Percentiles rank a stretch among this genome's conserved stretches.
Evolutionary conservation across 1,284 basidiomycete genomes (phyloP).

Genomic region (Porogramme epimiltina): DNA sequence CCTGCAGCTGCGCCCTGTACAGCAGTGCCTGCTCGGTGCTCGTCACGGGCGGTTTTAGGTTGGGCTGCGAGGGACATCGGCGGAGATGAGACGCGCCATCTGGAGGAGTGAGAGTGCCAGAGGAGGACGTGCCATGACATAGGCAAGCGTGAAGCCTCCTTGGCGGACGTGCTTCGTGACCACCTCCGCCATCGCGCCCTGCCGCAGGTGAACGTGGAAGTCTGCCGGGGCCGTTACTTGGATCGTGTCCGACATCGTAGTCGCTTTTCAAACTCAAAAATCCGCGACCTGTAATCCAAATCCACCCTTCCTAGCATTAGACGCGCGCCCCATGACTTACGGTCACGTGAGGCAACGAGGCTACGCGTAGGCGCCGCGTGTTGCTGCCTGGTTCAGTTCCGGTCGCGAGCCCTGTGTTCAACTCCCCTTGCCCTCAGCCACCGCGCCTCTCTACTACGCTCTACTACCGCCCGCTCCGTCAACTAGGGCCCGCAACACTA

Average conservation of each 20-base stretch:
- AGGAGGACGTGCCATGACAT: slow-evolving; percentile 83
- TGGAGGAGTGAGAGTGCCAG: slow-evolving; percentile 4
- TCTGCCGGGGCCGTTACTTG: slow-evolving; percentile 79
- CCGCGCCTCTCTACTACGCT: neutral
- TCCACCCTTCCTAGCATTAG: no score
- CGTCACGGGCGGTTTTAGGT: slow-evolving; percentile 91
- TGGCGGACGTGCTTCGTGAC: slow-evolving; percentile 89
- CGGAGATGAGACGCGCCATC: slow-evolving; percentile 10
- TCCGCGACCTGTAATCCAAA: no score
- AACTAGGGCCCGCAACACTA: slow-evolving; percentile 14
- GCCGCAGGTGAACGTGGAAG: slow-evolving; percentile 97
- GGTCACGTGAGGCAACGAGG: slow-evolving; percentile 21
- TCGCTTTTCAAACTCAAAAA: neutral
- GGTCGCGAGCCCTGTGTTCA: slow-evolving; percentile 11
- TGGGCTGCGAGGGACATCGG: slow-evolving; percentile 64
- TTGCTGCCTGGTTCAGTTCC: slow-evolving; percentile 19
- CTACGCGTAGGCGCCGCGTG: slow-evolving; percentile 23
- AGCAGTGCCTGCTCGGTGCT: slow-evolving; percentile 80
- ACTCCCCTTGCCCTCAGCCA: slow-evolving; percentile 12
- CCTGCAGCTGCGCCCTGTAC: slow-evolving; percentile 79
- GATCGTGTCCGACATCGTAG: slow-evolving; percentile 39
- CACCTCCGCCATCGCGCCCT: slow-evolving; percentile 80
- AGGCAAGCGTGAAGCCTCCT: slow-evolving; percentile 91
- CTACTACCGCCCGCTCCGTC: slow-evolving; percentile 7
- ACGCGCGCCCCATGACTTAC: slow-evolving; percentile 6